Percentiles rank a stretch among this genome's conserved stretches.
These are phyloP conservation scores for Ensete ventricosum DNA, from an alignment of 176 grass and related monocot genomes.

Conservation along the genomic window DNA sequence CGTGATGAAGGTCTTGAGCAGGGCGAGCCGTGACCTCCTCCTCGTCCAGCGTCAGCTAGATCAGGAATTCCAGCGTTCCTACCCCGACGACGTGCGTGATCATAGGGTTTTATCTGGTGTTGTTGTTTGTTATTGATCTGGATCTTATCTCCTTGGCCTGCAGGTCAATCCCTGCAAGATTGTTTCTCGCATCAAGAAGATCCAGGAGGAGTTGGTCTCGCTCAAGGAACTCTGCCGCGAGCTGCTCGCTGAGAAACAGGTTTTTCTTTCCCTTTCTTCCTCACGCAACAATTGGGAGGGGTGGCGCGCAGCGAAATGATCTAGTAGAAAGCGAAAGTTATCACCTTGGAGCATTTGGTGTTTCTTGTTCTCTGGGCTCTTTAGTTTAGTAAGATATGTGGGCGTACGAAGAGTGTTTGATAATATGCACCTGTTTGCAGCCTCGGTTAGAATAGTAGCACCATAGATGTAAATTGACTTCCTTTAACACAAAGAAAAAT, in stretches of 20 bases:
- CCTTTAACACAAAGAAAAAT: no score
- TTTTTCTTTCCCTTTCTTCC: not conserved
- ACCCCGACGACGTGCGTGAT: slow-evolving; percentile 45
- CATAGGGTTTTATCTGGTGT: no score
- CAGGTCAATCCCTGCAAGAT: slow-evolving; percentile 63
- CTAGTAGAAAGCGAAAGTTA: no score
- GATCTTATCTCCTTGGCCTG: not conserved
- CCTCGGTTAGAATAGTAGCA: no score
- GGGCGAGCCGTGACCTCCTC: slow-evolving; percentile 39
- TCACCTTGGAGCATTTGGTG: no score
- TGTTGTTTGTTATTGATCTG: not conserved
- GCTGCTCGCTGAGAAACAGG: slow-evolving; percentile 32
- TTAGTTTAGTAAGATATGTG: not conserved
- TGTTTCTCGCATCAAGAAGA: no score
- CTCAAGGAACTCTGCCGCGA: slow-evolving; percentile 70
- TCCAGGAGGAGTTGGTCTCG: not conserved
- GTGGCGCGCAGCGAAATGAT: no score
- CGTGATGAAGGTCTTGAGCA: slow-evolving; percentile 42
- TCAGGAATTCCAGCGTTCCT: slow-evolving; percentile 56
- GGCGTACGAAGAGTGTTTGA: not conserved
- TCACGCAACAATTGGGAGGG: no score
- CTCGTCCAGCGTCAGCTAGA: slow-evolving; percentile 60
- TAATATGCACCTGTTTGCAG: not conserved
- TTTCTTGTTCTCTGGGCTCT: no score
- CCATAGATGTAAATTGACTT: no score